Evolutionary conservation across 225 moss, liverwort and hornwort genomes (phyloP).

Genomic region (Marchantia polymorpha): DNA sequence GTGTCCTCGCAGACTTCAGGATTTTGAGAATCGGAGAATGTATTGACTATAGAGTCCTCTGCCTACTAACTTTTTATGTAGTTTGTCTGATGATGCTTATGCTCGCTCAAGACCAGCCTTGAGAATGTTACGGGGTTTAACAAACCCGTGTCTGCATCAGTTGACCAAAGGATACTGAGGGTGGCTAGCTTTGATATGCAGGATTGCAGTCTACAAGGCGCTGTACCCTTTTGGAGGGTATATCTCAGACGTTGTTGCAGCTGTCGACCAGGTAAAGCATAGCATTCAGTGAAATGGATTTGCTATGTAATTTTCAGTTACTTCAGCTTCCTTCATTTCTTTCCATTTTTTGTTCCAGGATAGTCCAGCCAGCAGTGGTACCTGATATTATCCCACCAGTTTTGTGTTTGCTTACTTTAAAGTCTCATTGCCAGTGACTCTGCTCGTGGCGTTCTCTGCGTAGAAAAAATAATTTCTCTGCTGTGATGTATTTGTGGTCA

Average conservation of each 20-base stretch:
- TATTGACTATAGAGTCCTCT: neutral
- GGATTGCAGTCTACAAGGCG: constrained; percentile 55
- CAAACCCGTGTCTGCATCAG: too few species aligned
- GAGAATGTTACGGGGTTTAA: too few species aligned
- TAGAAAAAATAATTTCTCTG: too few species aligned
- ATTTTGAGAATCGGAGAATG: neutral
- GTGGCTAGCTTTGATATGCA: constrained; percentile 6
- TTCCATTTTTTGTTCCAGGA: too few species aligned
- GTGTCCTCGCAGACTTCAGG: neutral
- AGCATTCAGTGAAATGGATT: neutral
- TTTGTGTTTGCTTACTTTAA: too few species aligned
- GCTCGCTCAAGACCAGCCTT: neutral
- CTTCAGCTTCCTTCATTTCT: too few species aligned
- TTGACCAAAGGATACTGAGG: neutral
- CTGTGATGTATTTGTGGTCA: too few species aligned
- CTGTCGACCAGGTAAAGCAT: constrained; percentile 39
- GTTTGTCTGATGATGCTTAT: neutral
- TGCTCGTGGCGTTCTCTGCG: too few species aligned
- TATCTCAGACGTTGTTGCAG: constrained; percentile 53
- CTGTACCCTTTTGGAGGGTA: constrained; percentile 54
- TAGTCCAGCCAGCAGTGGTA: too few species aligned
- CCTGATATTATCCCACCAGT: neutral
- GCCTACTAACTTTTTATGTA: neutral
- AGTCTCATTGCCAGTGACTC: too few species aligned
- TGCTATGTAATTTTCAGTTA: too few species aligned